These are phyloP conservation scores for Lepidium campestre DNA, from an alignment of 441 rosid genomes.

Conservation along the genomic window DNA sequence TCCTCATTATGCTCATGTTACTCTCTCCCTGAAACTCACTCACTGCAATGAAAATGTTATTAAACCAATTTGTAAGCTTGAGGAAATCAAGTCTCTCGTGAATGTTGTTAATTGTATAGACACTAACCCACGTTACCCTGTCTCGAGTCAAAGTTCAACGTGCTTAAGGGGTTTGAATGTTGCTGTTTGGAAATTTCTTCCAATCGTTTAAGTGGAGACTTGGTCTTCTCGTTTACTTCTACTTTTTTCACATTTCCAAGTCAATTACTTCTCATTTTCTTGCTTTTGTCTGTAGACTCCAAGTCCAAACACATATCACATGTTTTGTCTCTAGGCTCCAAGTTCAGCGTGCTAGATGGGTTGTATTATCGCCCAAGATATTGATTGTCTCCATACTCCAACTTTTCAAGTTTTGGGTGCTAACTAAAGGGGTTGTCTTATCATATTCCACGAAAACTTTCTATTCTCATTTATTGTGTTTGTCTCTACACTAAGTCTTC, in stretches of 20 bases:
- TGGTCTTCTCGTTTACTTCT: too few species aligned
- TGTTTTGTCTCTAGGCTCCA: too few species aligned
- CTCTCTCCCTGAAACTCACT: neutral
- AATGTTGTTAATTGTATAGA: neutral
- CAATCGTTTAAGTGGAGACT: too few species aligned
- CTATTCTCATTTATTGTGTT: too few species aligned
- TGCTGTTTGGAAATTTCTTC: too few species aligned
- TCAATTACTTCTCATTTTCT: too few species aligned
- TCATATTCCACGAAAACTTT: slow-evolving; percentile 11
- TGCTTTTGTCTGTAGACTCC: too few species aligned
- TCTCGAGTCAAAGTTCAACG: neutral
- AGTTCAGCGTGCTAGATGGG: too few species aligned
- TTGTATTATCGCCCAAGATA: too few species aligned
- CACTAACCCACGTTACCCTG: neutral
- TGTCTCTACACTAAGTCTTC: too few species aligned
- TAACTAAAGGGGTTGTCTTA: neutral
- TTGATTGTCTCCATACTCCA: neutral
- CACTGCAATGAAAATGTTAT: neutral
- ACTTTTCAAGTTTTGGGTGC: neutral
- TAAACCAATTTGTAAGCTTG: neutral
- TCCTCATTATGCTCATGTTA: neutral
- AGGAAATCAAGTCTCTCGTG: neutral
- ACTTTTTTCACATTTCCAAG: too few species aligned
- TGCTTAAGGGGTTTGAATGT: neutral
- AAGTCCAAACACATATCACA: too few species aligned